Percentiles rank a stretch among this genome's conserved stretches.
Conservation (phyloP, 768 basidiomycete genomes). For the Leccinum broughii region DNA sequence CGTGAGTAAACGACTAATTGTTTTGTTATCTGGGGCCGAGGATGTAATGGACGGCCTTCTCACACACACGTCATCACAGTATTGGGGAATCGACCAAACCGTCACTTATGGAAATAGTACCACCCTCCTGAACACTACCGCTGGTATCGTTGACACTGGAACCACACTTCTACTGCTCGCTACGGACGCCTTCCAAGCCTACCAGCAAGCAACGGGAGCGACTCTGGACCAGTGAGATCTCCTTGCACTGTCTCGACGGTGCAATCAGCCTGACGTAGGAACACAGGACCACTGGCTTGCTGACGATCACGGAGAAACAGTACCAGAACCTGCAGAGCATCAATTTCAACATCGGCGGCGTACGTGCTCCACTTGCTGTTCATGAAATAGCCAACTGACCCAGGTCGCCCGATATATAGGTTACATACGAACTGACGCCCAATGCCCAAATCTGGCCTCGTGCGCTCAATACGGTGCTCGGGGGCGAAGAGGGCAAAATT, state of each 20-base stretch:
- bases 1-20: too few relatives aligned
- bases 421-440: conserved; percentile 53
- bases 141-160: conserved; percentile 55
- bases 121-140: conserved; percentile 35
- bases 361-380: conserved; percentile 15
- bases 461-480: conserved; percentile 53
- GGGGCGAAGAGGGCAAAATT: conserved; percentile 50
- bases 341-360: conserved; percentile 51
- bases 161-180: conserved; percentile 58
- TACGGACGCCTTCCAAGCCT: conserved; percentile 57
- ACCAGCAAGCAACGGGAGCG: conserved; percentile 54
- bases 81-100: conserved; percentile 49
- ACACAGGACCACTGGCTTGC: conserved; percentile 51
- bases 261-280: background rate
- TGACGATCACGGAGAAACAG: conserved; percentile 51
- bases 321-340: conserved; percentile 50
- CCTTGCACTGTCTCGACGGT: too few relatives aligned
- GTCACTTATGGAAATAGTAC: conserved; percentile 38
- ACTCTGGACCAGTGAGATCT: conserved; percentile 45
- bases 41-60: background rate
- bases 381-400: background rate
- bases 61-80: conserved; percentile 19
- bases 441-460: conserved; percentile 76
- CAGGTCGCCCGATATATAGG: conserved; percentile 27
- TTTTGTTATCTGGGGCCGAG: background rate